Conservation (phyloP, 495 filamentous ascomycete species). For the Entonaema liquescens region DNA sequence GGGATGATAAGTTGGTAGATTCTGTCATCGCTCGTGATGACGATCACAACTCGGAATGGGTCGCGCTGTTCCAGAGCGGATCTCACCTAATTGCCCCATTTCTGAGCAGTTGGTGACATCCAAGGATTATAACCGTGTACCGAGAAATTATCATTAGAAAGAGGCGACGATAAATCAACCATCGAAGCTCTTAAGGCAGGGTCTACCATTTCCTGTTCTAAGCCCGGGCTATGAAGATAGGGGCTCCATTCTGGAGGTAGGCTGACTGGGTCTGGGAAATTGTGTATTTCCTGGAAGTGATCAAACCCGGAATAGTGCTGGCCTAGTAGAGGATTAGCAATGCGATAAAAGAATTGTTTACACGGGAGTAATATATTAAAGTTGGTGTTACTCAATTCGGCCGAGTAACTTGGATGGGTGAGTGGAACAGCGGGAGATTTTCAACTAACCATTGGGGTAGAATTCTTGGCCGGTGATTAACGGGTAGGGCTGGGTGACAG, state of each 20-base stretch:
- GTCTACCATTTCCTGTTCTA: slow-evolving; percentile 45
- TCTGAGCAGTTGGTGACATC: slow-evolving; percentile 43
- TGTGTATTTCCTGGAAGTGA: slow-evolving; percentile 40
- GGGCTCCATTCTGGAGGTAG: slow-evolving; percentile 41
- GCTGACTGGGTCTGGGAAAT: slow-evolving; percentile 32
- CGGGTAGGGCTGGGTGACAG: slow-evolving; percentile 38
- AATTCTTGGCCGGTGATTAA: slow-evolving; percentile 42
- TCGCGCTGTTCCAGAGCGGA: slow-evolving; percentile 7
- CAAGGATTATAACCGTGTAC: slow-evolving; percentile 40
- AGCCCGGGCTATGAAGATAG: slow-evolving; percentile 35
- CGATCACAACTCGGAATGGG: slow-evolving; percentile 12
- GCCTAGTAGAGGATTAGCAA: slow-evolving; percentile 35
- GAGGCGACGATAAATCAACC: slow-evolving; percentile 40
- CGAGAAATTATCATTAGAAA: slow-evolving; percentile 40
- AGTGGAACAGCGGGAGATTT: neutral
- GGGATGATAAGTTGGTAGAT: slow-evolving; percentile 14
- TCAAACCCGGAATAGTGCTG: slow-evolving; percentile 43
- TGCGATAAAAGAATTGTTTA: neutral
- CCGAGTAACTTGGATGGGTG: slow-evolving; percentile 2
- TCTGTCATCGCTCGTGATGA: slow-evolving; percentile 14
- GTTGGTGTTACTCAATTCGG: slow-evolving; percentile 1
- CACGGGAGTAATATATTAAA: neutral
- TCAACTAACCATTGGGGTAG: slow-evolving; percentile 43
- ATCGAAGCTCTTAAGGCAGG: slow-evolving; percentile 44
- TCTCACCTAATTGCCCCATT: slow-evolving; percentile 44